Conservation (phyloP, 345 rosid genomes). For the Geranium rotundifolium region DNA sequence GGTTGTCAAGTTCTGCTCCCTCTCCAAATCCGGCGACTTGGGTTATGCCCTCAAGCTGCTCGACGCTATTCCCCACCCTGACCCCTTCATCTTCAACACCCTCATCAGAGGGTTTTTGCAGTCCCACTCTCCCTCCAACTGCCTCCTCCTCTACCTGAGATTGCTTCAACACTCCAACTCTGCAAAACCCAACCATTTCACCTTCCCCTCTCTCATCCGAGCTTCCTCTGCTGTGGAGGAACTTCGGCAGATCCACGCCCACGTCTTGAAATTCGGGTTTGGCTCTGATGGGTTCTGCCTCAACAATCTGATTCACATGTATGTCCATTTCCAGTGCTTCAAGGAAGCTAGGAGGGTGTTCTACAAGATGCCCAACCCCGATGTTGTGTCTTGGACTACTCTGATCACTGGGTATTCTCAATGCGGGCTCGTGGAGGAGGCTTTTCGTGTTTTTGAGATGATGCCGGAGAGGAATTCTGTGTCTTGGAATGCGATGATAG, state of each 20-base stretch:
- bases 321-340: conserved; percentile 17
- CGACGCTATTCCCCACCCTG: conserved; percentile 25
- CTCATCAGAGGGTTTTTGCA: conserved; percentile 20
- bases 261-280: conserved; percentile 30
- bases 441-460: conserved; percentile 24
- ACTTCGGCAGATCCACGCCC: conserved; percentile 38
- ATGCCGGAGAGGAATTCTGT: conserved; percentile 34
- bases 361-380: conserved; percentile 13
- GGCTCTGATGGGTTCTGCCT: conserved; percentile 15
- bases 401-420: conserved; percentile 36
- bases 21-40: conserved; percentile 13
- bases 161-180: conserved; percentile 16
- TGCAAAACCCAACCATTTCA: conserved; percentile 24
- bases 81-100: conserved; percentile 30
- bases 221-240: conserved; percentile 22
- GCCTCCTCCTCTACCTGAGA: conserved; percentile 20
- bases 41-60: conserved; percentile 27
- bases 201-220: conserved; percentile 28
- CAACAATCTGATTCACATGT: conserved; percentile 40
- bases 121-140: conserved; percentile 8
- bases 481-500: conserved; percentile 40
- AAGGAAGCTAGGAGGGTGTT: conserved; percentile 31
- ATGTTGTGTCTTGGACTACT: conserved; percentile 30
- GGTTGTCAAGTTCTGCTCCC: conserved; percentile 27
- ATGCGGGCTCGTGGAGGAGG: conserved; percentile 31